Percentiles rank a stretch among this genome's conserved stretches.
Evolutionary conservation across 1,284 basidiomycete species (phyloP).

Genomic region (Ganoderma leucocontextum): DNA sequence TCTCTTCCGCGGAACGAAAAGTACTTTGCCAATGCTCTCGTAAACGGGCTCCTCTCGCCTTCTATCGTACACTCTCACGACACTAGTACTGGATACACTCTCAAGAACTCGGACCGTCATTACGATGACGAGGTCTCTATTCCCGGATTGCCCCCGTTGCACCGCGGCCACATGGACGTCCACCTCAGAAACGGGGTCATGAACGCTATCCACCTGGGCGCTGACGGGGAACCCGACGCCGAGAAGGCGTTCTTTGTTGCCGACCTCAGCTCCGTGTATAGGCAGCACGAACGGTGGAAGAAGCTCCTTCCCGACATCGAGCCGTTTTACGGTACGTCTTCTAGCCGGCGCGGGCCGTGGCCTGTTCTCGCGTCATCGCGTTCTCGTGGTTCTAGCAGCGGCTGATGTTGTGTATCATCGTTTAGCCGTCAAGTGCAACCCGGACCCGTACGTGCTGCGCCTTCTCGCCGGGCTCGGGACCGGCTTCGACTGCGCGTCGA

Average conservation of each 20-base stretch:
- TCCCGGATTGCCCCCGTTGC: constrained; percentile 69
- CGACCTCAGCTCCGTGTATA: constrained; percentile 90
- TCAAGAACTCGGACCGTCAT: constrained; percentile 34
- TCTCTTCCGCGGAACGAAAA: constrained; percentile 46
- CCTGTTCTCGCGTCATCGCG: background rate
- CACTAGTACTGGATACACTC: constrained; percentile 17
- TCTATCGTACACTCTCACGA: constrained; percentile 38
- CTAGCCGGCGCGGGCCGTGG: constrained; percentile 23
- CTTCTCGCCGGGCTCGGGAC: constrained; percentile 90
- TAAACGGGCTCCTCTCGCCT: constrained; percentile 45
- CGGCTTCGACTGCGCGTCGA: constrained; percentile 99
- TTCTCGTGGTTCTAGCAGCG: constrained; percentile 22
- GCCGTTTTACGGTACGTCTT: constrained; percentile 86
- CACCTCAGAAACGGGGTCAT: constrained; percentile 80
- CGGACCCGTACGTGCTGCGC: constrained; percentile 93
- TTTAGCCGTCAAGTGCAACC: constrained; percentile 95
- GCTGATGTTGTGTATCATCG: constrained; percentile 16
- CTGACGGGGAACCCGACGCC: constrained; percentile 69
- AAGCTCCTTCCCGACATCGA: constrained; percentile 84
- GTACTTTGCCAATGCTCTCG: constrained; percentile 43
- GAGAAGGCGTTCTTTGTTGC: constrained; percentile 98
- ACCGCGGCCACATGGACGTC: constrained; percentile 71
- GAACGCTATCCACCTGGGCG: constrained; percentile 60
- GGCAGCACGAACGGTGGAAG: constrained; percentile 89
- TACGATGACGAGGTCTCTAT: constrained; percentile 58